Evolutionary conservation across 2,329 filamentous ascomycete genomes (phyloP).

Genomic region (Mycocentrospora acerina): DNA sequence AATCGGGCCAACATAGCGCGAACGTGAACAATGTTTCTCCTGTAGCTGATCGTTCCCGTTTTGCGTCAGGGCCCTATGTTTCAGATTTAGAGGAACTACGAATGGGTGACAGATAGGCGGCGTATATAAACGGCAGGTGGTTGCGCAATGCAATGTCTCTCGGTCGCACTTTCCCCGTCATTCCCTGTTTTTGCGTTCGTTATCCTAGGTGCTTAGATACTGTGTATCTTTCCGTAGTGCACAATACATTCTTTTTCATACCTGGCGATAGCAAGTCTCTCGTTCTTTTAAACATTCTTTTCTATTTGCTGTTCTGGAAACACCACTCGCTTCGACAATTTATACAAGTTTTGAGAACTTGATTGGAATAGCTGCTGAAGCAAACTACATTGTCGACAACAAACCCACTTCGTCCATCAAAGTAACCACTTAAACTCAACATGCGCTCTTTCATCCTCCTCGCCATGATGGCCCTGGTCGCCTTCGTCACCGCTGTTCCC

Average conservation of each 20-base stretch:
- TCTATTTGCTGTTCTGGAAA: conserved; percentile 11
- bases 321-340: conserved; percentile 3
- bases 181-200: background rate
- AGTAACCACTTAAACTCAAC: background rate
- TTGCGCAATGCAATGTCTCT: background rate
- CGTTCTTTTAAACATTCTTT: conserved; percentile 9
- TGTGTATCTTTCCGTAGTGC: conserved; percentile 5
- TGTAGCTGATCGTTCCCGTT: conserved; percentile 31
- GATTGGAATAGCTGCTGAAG: background rate
- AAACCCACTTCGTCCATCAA: conserved; percentile 1
- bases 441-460: conserved; percentile 33
- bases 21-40: conserved; percentile 30
- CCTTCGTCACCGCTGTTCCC: conserved; percentile 30
- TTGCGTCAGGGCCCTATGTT: conserved; percentile 21
- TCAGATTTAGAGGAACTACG: conserved; percentile 19
- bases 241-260: background rate
- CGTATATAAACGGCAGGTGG: too few species aligned
- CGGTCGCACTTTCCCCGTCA: too few species aligned
- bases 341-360: too few species aligned
- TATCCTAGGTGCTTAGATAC: conserved; percentile 12
- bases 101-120: background rate
- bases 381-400: background rate
- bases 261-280: conserved; percentile 16
- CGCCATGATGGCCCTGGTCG: conserved; percentile 26
- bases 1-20: conserved; percentile 17